Evolutionary conservation across 345 rosid species (phyloP), one percentile per base, ranked within the genome.

Genomic region (Noccaea caerulescens): DNA sequence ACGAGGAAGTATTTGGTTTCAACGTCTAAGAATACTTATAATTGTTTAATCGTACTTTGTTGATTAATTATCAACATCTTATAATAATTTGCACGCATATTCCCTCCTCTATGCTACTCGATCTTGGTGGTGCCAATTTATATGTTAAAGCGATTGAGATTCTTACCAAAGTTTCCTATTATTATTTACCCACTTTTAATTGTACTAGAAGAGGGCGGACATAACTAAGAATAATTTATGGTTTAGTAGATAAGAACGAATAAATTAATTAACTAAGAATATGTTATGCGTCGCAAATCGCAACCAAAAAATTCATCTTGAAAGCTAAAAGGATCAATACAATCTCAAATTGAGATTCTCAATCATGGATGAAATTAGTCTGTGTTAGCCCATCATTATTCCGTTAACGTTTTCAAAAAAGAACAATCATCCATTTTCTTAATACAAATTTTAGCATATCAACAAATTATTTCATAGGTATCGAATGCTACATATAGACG

Each of bases 71-170:
- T 33, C 12, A 44, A 6, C 50, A 34, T 36, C 8, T 36, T 34
- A 43, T 18, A 60, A 39, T 44, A 23, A n/a, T 23, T 27, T 13
- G 32, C 37, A 57, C 43, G n/a, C 53, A 65, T 66, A 66, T 73
- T 73, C 76, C 50, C 18, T 65, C 60, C 12, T 57, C 77, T 57
- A 73, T 64, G 30, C 58, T 12, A 58, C 46, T 64, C 65, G 76
- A 56, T 64, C 58, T 39, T 63, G 51, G 63, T 72, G 51, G 76
- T 63, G 46, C 34, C 58, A 45, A 23, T 12, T 20, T 57, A 46
- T 39, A 38, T 44, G 37, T 46, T 46, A 37, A 30, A 27, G 30
- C 45, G 56, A 36, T 20, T 53, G 43, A 44, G 25, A 7, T 7
- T 54, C 11, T 55, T 37, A 43, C 56, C 20, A 33, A 72, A 63